Conservation (phyloP, 345 rosid genomes). For the Nephelium lappaceum region DNA sequence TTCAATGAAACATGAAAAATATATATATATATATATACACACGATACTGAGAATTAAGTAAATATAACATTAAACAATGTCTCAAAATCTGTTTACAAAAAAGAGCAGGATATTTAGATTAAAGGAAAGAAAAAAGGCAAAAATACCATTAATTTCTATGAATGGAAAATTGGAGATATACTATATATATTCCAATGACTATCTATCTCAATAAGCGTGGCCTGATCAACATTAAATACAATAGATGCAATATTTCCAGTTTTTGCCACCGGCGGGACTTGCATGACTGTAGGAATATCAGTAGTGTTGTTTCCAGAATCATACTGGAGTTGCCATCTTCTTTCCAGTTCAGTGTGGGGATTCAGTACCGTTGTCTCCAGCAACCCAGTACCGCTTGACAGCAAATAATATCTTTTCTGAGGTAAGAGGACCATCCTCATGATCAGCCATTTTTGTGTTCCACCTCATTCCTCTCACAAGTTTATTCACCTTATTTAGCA, state of each 20-base stretch:
- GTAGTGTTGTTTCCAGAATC: constrained; percentile 12
- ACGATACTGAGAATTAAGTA: not conserved
- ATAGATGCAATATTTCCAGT: constrained; percentile 10
- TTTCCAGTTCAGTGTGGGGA: constrained; percentile 19
- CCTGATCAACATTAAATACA: constrained; percentile 6
- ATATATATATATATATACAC: not conserved
- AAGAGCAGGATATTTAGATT: not conserved
- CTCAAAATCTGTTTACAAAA: not conserved
- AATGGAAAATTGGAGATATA: not conserved
- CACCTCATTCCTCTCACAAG: constrained; percentile 57
- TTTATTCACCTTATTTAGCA: constrained; percentile 49
- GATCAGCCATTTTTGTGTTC: constrained; percentile 65
- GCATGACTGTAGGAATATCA: not conserved
- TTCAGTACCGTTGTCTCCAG: constrained; percentile 40
- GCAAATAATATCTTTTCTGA: constrained; percentile 60
- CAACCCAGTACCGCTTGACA: constrained; percentile 69
- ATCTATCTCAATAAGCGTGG: constrained; percentile 2
- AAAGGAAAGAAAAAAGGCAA: not conserved
- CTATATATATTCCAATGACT: not conserved
- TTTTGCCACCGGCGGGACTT: not conserved
- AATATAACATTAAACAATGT: not conserved
- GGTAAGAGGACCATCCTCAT: constrained; percentile 69
- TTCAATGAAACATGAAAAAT: not conserved
- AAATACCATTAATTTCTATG: constrained; percentile 5
- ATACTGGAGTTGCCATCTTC: not conserved